Conservation (phyloP, 495 filamentous ascomycete genomes). For the Aspergillus leporis region DNA sequence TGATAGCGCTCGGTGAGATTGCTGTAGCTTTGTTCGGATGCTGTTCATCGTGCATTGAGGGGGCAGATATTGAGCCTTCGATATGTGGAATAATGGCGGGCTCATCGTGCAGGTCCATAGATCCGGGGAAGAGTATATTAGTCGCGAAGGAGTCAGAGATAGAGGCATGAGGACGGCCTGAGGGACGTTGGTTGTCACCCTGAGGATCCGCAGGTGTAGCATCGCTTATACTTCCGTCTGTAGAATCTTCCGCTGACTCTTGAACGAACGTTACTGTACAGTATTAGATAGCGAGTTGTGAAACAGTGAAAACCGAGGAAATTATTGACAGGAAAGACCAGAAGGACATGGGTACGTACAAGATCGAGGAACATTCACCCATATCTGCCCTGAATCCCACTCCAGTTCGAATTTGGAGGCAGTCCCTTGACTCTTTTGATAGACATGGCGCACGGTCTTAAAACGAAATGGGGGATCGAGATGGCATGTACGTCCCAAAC, state of each 20-base stretch:
- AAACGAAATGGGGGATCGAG: conserved; percentile 42
- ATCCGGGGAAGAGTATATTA: neutral
- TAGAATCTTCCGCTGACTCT: conserved; percentile 25
- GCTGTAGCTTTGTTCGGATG: conserved; percentile 11
- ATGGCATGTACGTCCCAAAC: conserved; percentile 34
- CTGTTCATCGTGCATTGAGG: conserved; percentile 2
- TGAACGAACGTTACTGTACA: conserved; percentile 35
- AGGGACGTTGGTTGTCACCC: neutral
- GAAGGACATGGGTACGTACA: conserved; percentile 20
- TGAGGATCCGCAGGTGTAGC: neutral
- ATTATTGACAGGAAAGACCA: neutral
- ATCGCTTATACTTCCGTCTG: conserved; percentile 13
- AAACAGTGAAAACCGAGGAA: neutral
- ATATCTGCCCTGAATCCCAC: conserved; percentile 37
- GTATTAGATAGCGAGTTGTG: neutral
- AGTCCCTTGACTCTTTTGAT: conserved; percentile 33
- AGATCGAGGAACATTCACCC: conserved; percentile 33
- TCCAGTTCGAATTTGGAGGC: conserved; percentile 35
- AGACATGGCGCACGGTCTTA: conserved; percentile 38
- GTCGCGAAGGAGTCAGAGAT: neutral
- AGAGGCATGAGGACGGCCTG: neutral
- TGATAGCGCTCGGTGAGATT: conserved; percentile 14
- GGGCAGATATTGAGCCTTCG: neutral
- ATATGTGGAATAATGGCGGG: neutral
- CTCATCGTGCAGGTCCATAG: conserved; percentile 2